Percentiles rank a stretch among this genome's conserved stretches.
These are phyloP conservation scores for Phaeosphaeriaceae sp. DNA, from an alignment of 2,329 filamentous ascomycete genomes.

Conservation along the genomic window DNA sequence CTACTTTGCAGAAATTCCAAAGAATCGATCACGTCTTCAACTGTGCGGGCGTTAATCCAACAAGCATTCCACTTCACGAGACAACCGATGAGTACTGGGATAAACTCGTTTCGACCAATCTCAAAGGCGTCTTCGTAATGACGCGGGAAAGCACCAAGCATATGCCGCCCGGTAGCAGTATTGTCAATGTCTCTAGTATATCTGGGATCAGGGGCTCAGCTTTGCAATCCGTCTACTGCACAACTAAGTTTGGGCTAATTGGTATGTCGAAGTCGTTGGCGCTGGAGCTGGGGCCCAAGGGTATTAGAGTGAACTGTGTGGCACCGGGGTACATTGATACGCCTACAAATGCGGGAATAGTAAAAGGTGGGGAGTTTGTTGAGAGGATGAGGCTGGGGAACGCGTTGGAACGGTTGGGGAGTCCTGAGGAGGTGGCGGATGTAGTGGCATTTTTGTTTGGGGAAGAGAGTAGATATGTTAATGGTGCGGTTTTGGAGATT, in stretches of 20 bases:
- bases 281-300: conserved; percentile 39
- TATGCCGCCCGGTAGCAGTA: conserved; percentile 20
- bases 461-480: conserved; percentile 54
- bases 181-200: conserved; percentile 41
- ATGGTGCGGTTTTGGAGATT: conserved; percentile 56
- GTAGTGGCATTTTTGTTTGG: conserved; percentile 58
- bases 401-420: conserved; percentile 53
- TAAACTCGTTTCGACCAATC: conserved; percentile 54
- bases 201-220: conserved; percentile 33
- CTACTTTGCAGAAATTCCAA: conserved; percentile 44
- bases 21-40: conserved; percentile 53
- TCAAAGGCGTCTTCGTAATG: conserved; percentile 55
- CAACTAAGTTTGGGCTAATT: conserved; percentile 45
- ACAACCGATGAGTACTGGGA: conserved; percentile 57
- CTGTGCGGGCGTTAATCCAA: conserved; percentile 58
- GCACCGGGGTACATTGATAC: conserved; percentile 55
- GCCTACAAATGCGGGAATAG: conserved; percentile 57
- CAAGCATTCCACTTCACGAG: conserved; percentile 47
- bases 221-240: conserved; percentile 42
- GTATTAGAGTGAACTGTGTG: conserved; percentile 40
- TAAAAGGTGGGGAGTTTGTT: conserved; percentile 55
- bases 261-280: conserved; percentile 43
- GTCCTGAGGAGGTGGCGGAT: conserved; percentile 57
- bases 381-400: conserved; percentile 49
- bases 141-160: conserved; percentile 53